These are phyloP conservation scores for Nakazawaea sp. DNA, from an alignment of 805 yeast genomes.

Conservation along the genomic window DNA sequence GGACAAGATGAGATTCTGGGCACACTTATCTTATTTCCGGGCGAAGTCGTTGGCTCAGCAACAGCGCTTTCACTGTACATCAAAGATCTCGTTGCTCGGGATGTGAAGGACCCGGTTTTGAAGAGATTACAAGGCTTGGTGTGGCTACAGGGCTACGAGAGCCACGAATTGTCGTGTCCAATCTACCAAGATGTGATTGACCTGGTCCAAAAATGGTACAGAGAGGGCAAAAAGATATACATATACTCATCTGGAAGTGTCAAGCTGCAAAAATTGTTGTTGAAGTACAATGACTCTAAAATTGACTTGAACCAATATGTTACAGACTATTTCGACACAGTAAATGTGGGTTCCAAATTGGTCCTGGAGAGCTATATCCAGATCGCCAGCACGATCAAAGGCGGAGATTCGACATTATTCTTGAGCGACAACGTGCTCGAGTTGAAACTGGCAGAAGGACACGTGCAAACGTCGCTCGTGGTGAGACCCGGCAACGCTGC, in stretches of 20 bases:
- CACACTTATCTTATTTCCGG: constrained; percentile 41
- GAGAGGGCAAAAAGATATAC: constrained; percentile 32
- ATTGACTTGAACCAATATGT: constrained; percentile 48
- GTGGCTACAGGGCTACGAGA: constrained; percentile 74
- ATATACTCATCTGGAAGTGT: constrained; percentile 90
- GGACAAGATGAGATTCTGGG: constrained; percentile 22
- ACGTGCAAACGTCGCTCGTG: constrained; percentile 51
- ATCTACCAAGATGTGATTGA: constrained; percentile 65
- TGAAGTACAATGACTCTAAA: constrained; percentile 48
- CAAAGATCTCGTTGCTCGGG: constrained; percentile 48
- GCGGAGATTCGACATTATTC: constrained; percentile 40
- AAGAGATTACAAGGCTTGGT: constrained; percentile 78
- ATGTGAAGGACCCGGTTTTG: constrained; percentile 70
- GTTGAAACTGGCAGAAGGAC: constrained; percentile 62
- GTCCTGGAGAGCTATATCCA: constrained; percentile 48
- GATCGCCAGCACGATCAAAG: constrained; percentile 39
- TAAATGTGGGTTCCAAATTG: constrained; percentile 70
- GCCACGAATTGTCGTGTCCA: constrained; percentile 76
- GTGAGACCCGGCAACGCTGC: constrained; percentile 71
- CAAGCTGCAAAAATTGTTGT: constrained; percentile 76
- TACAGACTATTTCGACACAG: constrained; percentile 76
- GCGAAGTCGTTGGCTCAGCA: constrained; percentile 19
- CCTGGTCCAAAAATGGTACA: constrained; percentile 39
- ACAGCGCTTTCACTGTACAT: constrained; percentile 40
- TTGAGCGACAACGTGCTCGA: constrained; percentile 78